A percentile compares a stretch with the other conserved stretches of the same genome.
These are phyloP conservation scores for Globisporangium yorkense DNA, from an alignment of 352 stramenopile species.

Conservation along the genomic window DNA sequence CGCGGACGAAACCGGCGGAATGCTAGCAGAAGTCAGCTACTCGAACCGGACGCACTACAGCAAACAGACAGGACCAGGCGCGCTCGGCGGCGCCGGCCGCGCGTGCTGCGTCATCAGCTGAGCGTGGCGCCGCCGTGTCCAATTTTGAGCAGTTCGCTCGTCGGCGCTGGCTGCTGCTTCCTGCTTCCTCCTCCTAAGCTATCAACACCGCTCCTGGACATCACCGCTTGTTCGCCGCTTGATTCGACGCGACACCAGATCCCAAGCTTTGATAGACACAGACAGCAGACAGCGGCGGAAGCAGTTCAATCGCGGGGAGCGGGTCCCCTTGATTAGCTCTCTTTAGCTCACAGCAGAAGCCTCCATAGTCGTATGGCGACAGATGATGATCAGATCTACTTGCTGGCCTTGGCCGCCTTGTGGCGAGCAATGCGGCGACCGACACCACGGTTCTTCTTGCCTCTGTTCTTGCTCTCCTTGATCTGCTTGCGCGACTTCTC, in stretches of 20 bases:
- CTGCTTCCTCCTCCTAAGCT: background rate
- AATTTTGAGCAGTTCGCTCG: slow-evolving; percentile 2
- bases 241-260: background rate
- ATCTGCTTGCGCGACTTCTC: slow-evolving; percentile 98
- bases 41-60: slow-evolving; percentile 77
- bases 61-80: slow-evolving; percentile 44
- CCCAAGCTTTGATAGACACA: background rate
- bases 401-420: slow-evolving; percentile 98
- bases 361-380: slow-evolving; percentile 14
- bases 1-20: slow-evolving; percentile 54
- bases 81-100: slow-evolving; percentile 20
- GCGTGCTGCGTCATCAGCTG: slow-evolving; percentile 49
- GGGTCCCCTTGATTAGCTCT: slow-evolving; percentile 11
- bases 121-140: background rate
- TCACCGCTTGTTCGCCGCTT: background rate
- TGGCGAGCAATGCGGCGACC: slow-evolving; percentile 97
- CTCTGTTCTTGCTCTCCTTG: slow-evolving; percentile 99
- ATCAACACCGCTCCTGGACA: background rate
- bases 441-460: slow-evolving; percentile 97
- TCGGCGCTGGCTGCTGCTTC: background rate
- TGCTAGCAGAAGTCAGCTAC: slow-evolving; percentile 57
- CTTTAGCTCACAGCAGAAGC: slow-evolving; percentile 22
- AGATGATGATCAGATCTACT: slow-evolving; percentile 60
- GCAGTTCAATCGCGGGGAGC: background rate
- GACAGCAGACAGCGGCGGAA: background rate